Conservation (phyloP, 257 asterid genomes). For the Solanum dulcamara region DNA sequence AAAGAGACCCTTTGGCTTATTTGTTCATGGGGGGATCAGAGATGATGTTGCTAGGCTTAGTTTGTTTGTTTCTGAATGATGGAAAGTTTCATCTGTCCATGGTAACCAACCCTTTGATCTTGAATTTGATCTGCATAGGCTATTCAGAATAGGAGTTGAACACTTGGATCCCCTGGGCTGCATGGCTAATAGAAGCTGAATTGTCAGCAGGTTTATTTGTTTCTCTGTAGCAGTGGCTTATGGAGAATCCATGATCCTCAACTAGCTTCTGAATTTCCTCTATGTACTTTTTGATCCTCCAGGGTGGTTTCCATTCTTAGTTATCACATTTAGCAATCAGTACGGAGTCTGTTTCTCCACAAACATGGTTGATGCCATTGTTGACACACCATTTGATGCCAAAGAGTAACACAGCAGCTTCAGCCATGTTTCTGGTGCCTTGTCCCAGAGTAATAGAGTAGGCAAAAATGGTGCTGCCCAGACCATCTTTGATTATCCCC, state of each 20-base stretch:
- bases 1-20: not conserved
- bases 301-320: not conserved
- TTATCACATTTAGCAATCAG: not conserved
- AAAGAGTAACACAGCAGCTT: not conserved
- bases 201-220: not conserved
- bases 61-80: not conserved
- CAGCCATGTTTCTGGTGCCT: not conserved
- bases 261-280: not conserved
- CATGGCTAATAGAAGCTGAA: not conserved
- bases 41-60: not conserved
- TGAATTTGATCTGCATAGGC: not conserved
- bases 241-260: not conserved
- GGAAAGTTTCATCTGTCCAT: not conserved
- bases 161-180: not conserved
- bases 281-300: not conserved
- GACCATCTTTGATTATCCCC: not conserved
- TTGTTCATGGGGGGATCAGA: not conserved
- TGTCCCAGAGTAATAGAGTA: not conserved
- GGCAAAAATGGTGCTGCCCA: not conserved
- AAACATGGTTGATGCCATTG: not conserved
- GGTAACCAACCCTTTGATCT: not conserved
- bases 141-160: not conserved
- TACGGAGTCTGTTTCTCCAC: not conserved
- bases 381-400: not conserved
- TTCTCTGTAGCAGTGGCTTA: not conserved